phyloP scores from a whole-genome alignment of 352 stramenopile species.

The Pythium brassicae region DNA sequence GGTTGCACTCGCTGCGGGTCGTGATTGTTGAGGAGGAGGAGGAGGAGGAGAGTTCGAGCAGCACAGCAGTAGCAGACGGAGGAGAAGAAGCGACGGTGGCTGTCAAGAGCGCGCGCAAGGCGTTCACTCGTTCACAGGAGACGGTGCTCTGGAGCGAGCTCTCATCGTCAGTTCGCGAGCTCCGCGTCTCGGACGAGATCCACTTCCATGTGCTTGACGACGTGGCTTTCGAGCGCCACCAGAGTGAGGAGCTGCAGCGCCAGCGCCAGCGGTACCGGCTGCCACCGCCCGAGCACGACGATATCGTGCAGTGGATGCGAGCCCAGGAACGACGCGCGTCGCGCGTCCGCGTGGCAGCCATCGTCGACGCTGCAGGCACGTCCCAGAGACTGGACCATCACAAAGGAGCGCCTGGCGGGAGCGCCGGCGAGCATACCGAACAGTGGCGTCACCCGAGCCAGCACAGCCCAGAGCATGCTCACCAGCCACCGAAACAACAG shows the following conservation, averaged over 20 bases:
- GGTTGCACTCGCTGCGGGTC: constrained; percentile 2
- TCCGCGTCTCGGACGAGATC: background rate
- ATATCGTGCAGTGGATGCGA: constrained; percentile 4
- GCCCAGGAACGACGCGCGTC: background rate
- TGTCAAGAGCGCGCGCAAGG: no score
- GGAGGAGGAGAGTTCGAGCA: no score
- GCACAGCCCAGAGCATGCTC: background rate
- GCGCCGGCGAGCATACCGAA: no score
- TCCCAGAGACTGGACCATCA: background rate
- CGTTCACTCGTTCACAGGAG: background rate
- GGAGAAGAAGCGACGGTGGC: background rate
- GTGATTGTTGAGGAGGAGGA: background rate
- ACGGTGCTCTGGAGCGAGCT: background rate
- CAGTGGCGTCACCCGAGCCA: background rate
- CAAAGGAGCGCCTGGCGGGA: background rate
- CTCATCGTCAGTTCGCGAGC: background rate
- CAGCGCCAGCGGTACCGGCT: background rate
- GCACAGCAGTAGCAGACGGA: no score
- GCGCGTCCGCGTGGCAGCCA: no score
- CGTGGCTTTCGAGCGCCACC: background rate
- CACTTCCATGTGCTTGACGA: constrained; percentile 3
- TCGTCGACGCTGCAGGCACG: no score
- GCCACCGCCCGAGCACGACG: background rate
- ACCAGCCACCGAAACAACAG: background rate
- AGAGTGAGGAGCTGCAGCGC: background rate